Evolutionary conservation across 1,284 basidiomycete genomes (phyloP).

Genomic region (Lentinula novae-zelandiae): DNA sequence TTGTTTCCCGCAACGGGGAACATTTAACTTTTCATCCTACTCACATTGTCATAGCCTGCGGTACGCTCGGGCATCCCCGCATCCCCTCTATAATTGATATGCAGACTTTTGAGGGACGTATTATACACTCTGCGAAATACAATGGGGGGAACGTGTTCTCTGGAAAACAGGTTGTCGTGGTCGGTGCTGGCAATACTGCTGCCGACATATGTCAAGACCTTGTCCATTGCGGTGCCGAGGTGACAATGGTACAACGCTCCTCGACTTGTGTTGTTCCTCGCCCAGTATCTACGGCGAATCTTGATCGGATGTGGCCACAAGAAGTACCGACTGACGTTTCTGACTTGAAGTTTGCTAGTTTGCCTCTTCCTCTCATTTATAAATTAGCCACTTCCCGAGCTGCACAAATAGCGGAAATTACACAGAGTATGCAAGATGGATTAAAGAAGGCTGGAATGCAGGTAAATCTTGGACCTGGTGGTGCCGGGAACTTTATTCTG

Average conservation of each 20-base stretch:
- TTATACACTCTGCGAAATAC: slow-evolving; percentile 29
- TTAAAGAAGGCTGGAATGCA: slow-evolving; percentile 36
- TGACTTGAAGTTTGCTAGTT: slow-evolving; percentile 40
- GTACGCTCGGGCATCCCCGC: slow-evolving; percentile 29
- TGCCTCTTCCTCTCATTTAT: slow-evolving; percentile 33
- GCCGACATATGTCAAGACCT: slow-evolving; percentile 38
- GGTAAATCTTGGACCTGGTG: slow-evolving; percentile 27
- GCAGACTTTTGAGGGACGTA: slow-evolving; percentile 27
- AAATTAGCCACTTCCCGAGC: slow-evolving; percentile 29
- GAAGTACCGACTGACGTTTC: slow-evolving; percentile 37
- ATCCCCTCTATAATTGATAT: slow-evolving; percentile 25
- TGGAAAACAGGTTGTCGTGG: slow-evolving; percentile 32
- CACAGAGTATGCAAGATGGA: slow-evolving; percentile 29
- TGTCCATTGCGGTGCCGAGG: slow-evolving; percentile 23
- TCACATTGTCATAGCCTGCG: slow-evolving; percentile 36
- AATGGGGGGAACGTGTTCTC: slow-evolving; percentile 23
- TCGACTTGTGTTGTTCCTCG: slow-evolving; percentile 34
- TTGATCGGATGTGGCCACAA: slow-evolving; percentile 33
- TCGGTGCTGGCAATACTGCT: slow-evolving; percentile 38
- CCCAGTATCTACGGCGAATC: slow-evolving; percentile 20
- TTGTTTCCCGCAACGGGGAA: slow-evolving; percentile 25
- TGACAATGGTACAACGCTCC: slow-evolving; percentile 39
- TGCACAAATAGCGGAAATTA: slow-evolving; percentile 18
- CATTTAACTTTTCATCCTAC: slow-evolving; percentile 26
- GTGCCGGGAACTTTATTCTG: slow-evolving; percentile 24